These are phyloP conservation scores for Nemania sp. DNA, from an alignment of 2,329 filamentous ascomycete genomes.

Conservation along the genomic window DNA sequence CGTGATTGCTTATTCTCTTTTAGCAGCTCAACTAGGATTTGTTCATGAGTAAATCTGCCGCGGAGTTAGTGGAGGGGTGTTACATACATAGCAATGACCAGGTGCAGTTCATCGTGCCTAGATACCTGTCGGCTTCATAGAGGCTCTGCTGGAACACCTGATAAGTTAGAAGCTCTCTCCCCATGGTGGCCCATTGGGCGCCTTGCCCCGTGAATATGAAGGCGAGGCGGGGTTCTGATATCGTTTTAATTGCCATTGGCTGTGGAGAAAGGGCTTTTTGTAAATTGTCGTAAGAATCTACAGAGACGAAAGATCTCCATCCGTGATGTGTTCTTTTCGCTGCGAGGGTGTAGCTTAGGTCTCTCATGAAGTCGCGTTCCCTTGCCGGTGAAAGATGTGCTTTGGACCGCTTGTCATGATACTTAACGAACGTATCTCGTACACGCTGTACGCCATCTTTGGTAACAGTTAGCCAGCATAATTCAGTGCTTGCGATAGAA, in stretches of 20 bases:
- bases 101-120: slow-evolving; percentile 6
- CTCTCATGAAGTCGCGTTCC: slow-evolving; percentile 1
- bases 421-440: slow-evolving; percentile 6
- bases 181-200: slow-evolving; percentile 50
- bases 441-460: slow-evolving; percentile 18
- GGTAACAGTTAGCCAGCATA: neutral
- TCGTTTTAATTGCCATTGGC: slow-evolving; percentile 4
- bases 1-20: slow-evolving; percentile 16
- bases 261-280: slow-evolving; percentile 8
- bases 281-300: slow-evolving; percentile 7
- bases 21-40: slow-evolving; percentile 18
- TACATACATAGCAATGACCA: slow-evolving; percentile 20
- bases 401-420: slow-evolving; percentile 1
- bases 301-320: slow-evolving; percentile 15
- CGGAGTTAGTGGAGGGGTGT: neutral
- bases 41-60: neutral
- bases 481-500: neutral
- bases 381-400: neutral
- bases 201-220: slow-evolving; percentile 51
- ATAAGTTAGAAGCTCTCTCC: slow-evolving; percentile 32
- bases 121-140: slow-evolving; percentile 14
- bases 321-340: slow-evolving; percentile 21
- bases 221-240: slow-evolving; percentile 15
- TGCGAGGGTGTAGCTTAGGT: slow-evolving; percentile 20
- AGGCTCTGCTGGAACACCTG: slow-evolving; percentile 15